Base-by-base conservation (phyloP, 495 filamentous ascomycete genomes). In the Aspergillus olivimuriae region DNA sequence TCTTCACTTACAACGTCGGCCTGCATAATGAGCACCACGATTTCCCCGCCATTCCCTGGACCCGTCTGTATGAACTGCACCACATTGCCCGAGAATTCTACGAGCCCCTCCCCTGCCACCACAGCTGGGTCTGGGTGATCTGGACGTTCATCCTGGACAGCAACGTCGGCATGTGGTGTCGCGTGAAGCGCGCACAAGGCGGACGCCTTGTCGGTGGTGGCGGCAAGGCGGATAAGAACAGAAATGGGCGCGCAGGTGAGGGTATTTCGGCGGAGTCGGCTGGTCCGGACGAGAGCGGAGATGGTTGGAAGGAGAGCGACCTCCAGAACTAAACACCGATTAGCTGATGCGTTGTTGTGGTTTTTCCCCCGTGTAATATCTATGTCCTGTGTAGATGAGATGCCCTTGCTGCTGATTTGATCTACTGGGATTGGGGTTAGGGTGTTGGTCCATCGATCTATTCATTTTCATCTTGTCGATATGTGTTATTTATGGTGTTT, bases 21-120 rank as follows among this genome's bases (percentile, higher is more conserved):
- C 62, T 95, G 51, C 92, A 99, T 62, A 99, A 99, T 55, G 92
- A 99, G 69, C 92, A 98, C 64, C 92, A 99, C 57, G 92, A 98
- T 61, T 98, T 98, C 70, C 92, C 92, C 17, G 92, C 94, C 17
- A 77, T 98, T 39, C 91, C 92, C 2, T 99, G 92, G 92, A 95
- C 88, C 3, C 71, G 81, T 5, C 72, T 99, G 18, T 82, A 83
- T 3, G 66, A 62, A 50, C 65, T 99, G 42, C 77, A 87, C 57
- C 62, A 76, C 47, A 84, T 94, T n/a, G 92, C 92, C 7, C 75
- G 70, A 42, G 92, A 97, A 62, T 99, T 96, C 61, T 99, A 99
- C 63, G 80, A 79, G 46, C 86, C 87, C 16, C 70, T 99, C 44
- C 94, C 92, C 2, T 75, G 75, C 41, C 91, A 96, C 61, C 73